Evolutionary conservation across 2,329 filamentous ascomycete genomes (phyloP).

Genomic region (Talaromyces sp.): DNA sequence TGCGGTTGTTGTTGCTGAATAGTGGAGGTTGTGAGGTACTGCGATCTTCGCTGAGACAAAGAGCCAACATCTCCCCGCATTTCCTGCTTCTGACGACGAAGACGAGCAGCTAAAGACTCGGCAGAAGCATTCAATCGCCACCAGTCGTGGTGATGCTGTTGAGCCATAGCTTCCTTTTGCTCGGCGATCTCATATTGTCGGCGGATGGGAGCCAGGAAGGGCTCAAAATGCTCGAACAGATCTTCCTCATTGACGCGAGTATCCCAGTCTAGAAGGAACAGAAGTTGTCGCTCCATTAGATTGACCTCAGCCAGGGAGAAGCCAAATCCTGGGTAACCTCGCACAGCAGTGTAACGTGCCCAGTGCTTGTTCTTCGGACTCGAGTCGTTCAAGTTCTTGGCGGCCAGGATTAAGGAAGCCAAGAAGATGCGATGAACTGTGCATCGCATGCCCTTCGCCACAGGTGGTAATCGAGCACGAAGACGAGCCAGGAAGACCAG

Average conservation of each 20-base stretch:
- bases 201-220: slow-evolving; percentile 83
- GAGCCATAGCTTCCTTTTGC: slow-evolving; percentile 47
- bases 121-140: slow-evolving; percentile 35
- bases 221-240: slow-evolving; percentile 80
- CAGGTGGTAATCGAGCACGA: slow-evolving; percentile 79
- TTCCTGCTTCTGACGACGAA: slow-evolving; percentile 38
- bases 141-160: slow-evolving; percentile 38
- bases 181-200: slow-evolving; percentile 53
- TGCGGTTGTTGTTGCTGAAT: slow-evolving; percentile 22
- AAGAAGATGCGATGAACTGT: slow-evolving; percentile 98
- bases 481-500: slow-evolving; percentile 89
- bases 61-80: slow-evolving; percentile 27
- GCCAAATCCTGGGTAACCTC: slow-evolving; percentile 71
- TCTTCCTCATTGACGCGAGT: slow-evolving; percentile 80
- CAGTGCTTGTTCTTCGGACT: slow-evolving; percentile 99
- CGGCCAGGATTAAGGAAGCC: slow-evolving; percentile 62
- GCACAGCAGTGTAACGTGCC: slow-evolving; percentile 85
- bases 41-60: slow-evolving; percentile 25
- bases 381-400: slow-evolving; percentile 98
- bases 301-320: slow-evolving; percentile 97
- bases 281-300: slow-evolving; percentile 97
- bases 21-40: slow-evolving; percentile 25
- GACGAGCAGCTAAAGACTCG: slow-evolving; percentile 34
- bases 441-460: slow-evolving; percentile 93
- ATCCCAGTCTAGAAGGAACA: slow-evolving; percentile 94